Evolutionary conservation across 2,329 filamentous ascomycete species (phyloP).

Genomic region (Alternaria infectoria): DNA sequence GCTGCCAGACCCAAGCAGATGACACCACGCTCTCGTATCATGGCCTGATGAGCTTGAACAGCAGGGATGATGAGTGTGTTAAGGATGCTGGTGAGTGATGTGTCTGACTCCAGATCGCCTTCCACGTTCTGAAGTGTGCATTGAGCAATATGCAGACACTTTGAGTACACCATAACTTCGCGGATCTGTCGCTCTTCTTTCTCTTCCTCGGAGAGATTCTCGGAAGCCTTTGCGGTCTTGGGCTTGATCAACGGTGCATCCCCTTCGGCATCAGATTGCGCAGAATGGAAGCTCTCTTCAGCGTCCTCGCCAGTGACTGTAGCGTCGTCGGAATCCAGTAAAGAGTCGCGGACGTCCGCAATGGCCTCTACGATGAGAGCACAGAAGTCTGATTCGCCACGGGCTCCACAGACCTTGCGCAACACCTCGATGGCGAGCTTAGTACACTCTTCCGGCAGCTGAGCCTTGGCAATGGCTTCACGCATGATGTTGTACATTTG

Average conservation of each 20-base stretch:
- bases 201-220: constrained; percentile 56
- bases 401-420: constrained; percentile 79
- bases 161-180: constrained; percentile 97
- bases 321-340: constrained; percentile 70
- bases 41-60: constrained; percentile 89
- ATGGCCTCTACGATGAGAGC: constrained; percentile 90
- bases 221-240: constrained; percentile 34
- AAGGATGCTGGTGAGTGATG: constrained; percentile 93
- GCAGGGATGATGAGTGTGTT: constrained; percentile 97
- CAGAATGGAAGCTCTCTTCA: constrained; percentile 91
- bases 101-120: constrained; percentile 85
- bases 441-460: constrained; percentile 90
- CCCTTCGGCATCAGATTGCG: constrained; percentile 80
- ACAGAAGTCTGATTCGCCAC: constrained; percentile 83
- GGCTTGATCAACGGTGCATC: constrained; percentile 57
- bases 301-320: constrained; percentile 55
- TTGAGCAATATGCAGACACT: constrained; percentile 95
- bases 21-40: constrained; percentile 87
- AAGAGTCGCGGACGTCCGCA: constrained; percentile 94
- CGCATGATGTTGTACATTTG: constrained; percentile 95
- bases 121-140: constrained; percentile 96
- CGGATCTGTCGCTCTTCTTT: constrained; percentile 76
- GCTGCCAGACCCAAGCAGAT: constrained; percentile 90
- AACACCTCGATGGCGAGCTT: constrained; percentile 84
- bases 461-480: constrained; percentile 82